These are phyloP conservation scores for Panicum virgatum DNA, from an alignment of 202 grass and related monocot species.

Conservation along the genomic window DNA sequence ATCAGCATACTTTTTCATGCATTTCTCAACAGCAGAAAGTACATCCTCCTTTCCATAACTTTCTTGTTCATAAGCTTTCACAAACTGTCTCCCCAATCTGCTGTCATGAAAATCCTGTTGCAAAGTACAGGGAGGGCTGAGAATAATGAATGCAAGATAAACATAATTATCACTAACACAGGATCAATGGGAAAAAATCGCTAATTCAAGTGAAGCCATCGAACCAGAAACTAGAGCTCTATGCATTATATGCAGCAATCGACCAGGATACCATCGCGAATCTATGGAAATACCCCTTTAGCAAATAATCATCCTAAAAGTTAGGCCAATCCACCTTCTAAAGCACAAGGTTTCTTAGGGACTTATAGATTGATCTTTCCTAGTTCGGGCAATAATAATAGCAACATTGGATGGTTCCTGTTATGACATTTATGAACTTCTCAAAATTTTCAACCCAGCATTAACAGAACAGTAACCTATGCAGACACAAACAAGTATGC, in stretches of 20 bases:
- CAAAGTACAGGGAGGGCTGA: slow-evolving; percentile 1
- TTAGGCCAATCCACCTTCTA: neutral
- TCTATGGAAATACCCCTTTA: neutral
- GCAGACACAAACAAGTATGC: neutral
- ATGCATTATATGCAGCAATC: slow-evolving; percentile 1
- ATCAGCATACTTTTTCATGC: slow-evolving; percentile 99
- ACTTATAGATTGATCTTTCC: neutral
- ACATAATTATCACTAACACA: neutral
- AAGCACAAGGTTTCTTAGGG: neutral
- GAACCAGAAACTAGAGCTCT: neutral
- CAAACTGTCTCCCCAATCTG: slow-evolving; percentile 70
- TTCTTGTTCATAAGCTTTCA: slow-evolving; percentile 89
- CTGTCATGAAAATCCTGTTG: slow-evolving; percentile 76
- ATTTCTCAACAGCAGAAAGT: slow-evolving; percentile 85
- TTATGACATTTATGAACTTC: neutral
- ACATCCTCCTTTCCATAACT: slow-evolving; percentile 80
- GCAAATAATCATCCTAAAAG: slow-evolving; percentile 1
- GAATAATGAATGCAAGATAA: slow-evolving; percentile 5
- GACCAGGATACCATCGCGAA: neutral
- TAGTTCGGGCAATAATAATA: slow-evolving; percentile 2
- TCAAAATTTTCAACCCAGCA: neutral
- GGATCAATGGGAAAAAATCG: neutral
- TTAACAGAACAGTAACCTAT: neutral
- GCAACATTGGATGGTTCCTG: slow-evolving; percentile 14
- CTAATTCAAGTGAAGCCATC: neutral